These are phyloP conservation scores for Ceratobasidium sp. DNA, from an alignment of 1,284 basidiomycete species.

Conservation along the genomic window DNA sequence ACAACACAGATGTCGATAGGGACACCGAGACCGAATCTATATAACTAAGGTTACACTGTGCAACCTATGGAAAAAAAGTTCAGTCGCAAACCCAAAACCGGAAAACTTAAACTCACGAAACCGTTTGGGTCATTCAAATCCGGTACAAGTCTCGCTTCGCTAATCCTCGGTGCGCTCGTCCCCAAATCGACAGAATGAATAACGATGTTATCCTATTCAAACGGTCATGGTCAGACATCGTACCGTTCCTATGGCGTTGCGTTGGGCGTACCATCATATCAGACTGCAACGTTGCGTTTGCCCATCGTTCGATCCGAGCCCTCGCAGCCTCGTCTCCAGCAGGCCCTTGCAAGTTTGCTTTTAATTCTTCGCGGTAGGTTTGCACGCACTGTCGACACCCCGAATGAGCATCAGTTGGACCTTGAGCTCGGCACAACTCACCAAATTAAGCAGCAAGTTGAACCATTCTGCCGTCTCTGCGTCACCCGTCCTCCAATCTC, in stretches of 20 bases:
- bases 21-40: slow-evolving; percentile 73
- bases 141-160: slow-evolving; percentile 59
- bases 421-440: no score
- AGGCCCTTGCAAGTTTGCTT: slow-evolving; percentile 62
- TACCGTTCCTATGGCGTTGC: background rate
- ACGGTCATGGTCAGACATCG: background rate
- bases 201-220: slow-evolving; percentile 69
- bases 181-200: slow-evolving; percentile 77
- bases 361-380: slow-evolving; percentile 72
- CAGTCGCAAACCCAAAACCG: background rate
- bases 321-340: slow-evolving; percentile 76
- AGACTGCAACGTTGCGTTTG: slow-evolving; percentile 69
- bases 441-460: slow-evolving; percentile 70
- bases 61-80: slow-evolving; percentile 32
- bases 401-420: background rate
- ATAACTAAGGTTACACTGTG: slow-evolving; percentile 58
- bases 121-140: slow-evolving; percentile 54
- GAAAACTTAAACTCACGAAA: background rate
- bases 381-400: slow-evolving; percentile 50
- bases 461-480: slow-evolving; percentile 78
- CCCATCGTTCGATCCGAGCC: slow-evolving; percentile 68
- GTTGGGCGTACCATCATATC: slow-evolving; percentile 58
- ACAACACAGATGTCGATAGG: slow-evolving; percentile 77
- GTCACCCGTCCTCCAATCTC: slow-evolving; percentile 41
- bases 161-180: slow-evolving; percentile 67